Conservation (phyloP, 768 basidiomycete species). For the Phaffia tasmanica region DNA sequence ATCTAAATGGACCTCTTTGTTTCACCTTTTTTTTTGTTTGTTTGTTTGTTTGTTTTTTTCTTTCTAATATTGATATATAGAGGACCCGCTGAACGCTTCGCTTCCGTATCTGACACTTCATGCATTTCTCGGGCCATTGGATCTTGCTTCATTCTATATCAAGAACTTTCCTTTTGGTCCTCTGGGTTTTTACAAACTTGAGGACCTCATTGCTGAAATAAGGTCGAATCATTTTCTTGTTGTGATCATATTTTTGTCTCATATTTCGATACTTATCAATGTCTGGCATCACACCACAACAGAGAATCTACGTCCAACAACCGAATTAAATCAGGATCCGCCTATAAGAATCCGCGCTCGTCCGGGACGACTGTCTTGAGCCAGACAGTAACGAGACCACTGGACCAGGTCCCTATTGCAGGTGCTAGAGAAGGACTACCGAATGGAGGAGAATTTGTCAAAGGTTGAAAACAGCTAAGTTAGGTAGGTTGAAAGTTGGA, state of each 20-base stretch:
- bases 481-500: too few species aligned
- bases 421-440: slow-evolving; percentile 8
- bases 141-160: slow-evolving; percentile 10
- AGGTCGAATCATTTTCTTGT: slow-evolving; percentile 1
- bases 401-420: slow-evolving; percentile 5
- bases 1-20: too few species aligned
- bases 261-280: neutral
- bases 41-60: neutral
- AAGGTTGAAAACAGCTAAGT: too few species aligned
- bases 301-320: slow-evolving; percentile 25
- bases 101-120: slow-evolving; percentile 19
- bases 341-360: neutral
- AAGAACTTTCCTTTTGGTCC: slow-evolving; percentile 14
- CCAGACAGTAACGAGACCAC: neutral
- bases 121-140: slow-evolving; percentile 21
- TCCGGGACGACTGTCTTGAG: neutral
- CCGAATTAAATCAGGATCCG: slow-evolving; percentile 16
- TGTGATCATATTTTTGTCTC: neutral
- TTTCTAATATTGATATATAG: neutral
- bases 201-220: slow-evolving; percentile 25
- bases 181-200: slow-evolving; percentile 15
- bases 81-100: slow-evolving; percentile 22
- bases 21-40: neutral
- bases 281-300: neutral
- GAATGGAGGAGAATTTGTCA: slow-evolving; percentile 11